Conservation (phyloP, 2,329 filamentous ascomycete species). For the Alternaria sp. region DNA sequence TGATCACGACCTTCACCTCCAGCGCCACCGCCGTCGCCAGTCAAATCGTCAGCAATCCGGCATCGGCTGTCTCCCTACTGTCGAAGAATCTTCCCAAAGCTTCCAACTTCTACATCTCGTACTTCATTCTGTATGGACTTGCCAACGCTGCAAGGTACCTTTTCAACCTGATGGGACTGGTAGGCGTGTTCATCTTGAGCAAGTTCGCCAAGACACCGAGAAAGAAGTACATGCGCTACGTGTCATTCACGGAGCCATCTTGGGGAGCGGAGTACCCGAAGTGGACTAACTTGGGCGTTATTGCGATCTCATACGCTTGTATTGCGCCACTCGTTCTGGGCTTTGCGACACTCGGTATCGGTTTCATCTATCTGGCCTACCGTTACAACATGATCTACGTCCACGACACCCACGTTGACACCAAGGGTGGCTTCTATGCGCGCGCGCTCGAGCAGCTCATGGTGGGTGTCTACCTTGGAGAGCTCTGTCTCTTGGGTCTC, state of each 20-base stretch:
- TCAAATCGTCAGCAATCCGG: slow-evolving; percentile 68
- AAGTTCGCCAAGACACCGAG: slow-evolving; percentile 59
- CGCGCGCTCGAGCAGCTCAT: slow-evolving; percentile 56
- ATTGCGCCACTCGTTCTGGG: slow-evolving; percentile 57
- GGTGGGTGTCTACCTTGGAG: slow-evolving; percentile 56
- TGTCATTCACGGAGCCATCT: slow-evolving; percentile 51
- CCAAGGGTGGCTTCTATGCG: slow-evolving; percentile 54
- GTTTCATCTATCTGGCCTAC: slow-evolving; percentile 55
- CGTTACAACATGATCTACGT: slow-evolving; percentile 59
- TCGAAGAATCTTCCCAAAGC: slow-evolving; percentile 79
- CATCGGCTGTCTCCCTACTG: slow-evolving; percentile 66
- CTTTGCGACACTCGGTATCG: slow-evolving; percentile 54
- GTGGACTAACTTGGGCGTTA: slow-evolving; percentile 54
- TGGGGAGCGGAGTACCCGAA: slow-evolving; percentile 57
- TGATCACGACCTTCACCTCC: slow-evolving; percentile 82
- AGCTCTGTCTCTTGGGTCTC: slow-evolving; percentile 55
- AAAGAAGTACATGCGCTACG: slow-evolving; percentile 33
- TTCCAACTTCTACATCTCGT: slow-evolving; percentile 94
- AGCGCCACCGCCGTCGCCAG: slow-evolving; percentile 68
- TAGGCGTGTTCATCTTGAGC: slow-evolving; percentile 82
- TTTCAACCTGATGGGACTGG: slow-evolving; percentile 80
- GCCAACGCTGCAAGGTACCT: slow-evolving; percentile 50
- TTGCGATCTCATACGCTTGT: slow-evolving; percentile 55
- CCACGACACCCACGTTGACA: slow-evolving; percentile 56
- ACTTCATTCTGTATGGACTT: slow-evolving; percentile 86